These are phyloP conservation scores for Cornus florida DNA, from an alignment of 148 eudicot species.

Conservation along the genomic window DNA sequence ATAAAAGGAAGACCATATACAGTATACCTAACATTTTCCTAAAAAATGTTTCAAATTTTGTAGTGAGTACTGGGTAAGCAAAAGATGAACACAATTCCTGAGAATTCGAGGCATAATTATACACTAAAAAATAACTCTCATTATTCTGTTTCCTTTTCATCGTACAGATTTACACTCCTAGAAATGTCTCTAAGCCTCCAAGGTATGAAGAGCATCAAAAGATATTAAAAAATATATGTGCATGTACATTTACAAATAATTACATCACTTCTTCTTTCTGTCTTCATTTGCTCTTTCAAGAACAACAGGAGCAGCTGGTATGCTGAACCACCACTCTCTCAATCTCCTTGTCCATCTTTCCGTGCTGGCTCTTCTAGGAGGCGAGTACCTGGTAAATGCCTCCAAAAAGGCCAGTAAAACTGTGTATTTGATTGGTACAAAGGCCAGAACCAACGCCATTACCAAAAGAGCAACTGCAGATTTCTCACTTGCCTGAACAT, in stretches of 20 bases:
- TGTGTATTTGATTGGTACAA: constrained; percentile 61
- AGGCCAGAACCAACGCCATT: constrained; percentile 52
- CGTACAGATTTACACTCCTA: not conserved
- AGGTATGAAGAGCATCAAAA: not conserved
- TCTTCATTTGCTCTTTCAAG: constrained; percentile 67
- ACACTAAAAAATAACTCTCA: not conserved
- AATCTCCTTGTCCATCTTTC: constrained; percentile 74
- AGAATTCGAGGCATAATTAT: not conserved
- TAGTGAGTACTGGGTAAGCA: too few species aligned
- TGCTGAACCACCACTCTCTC: constrained; percentile 97
- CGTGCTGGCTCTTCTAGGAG: constrained; percentile 61
- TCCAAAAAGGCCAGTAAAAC: constrained; percentile 50
- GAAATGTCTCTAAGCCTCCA: not conserved
- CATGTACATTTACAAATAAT: not conserved
- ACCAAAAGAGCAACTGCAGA: constrained; percentile 48
- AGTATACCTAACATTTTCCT: too few species aligned
- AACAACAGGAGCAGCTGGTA: constrained; percentile 90
- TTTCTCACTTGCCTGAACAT: constrained; percentile 73
- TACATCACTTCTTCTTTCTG: constrained; percentile 57
- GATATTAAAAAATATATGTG: not conserved
- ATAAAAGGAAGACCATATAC: too few species aligned
- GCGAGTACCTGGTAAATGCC: constrained; percentile 73
- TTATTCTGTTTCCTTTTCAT: not conserved
- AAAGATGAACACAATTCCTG: not conserved
- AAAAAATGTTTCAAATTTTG: too few species aligned